Evolutionary conservation across 2,329 filamentous ascomycete species (phyloP).

Genomic region (Cercospora sesami): DNA sequence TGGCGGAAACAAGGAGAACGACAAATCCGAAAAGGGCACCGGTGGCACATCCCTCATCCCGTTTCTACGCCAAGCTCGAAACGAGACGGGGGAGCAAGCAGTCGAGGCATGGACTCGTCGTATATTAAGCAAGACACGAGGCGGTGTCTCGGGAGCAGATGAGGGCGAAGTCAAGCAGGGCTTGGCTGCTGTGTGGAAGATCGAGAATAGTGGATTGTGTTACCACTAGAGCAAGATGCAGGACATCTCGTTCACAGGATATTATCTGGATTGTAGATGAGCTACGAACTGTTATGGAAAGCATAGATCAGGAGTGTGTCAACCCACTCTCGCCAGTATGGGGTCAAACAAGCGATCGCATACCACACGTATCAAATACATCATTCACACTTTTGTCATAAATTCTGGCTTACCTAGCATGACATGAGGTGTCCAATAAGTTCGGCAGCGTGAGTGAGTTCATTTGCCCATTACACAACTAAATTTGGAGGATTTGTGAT

Average conservation of each 20-base stretch:
- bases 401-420: neutral
- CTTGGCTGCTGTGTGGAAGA: slow-evolving; percentile 82
- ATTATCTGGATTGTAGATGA: neutral
- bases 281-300: neutral
- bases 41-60: slow-evolving; percentile 92
- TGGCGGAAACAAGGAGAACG: slow-evolving; percentile 43
- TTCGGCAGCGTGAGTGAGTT: neutral
- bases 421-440: neutral
- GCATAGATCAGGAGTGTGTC: neutral
- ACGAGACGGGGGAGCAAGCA: slow-evolving; percentile 92
- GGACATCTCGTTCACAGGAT: neutral
- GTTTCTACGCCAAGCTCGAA: slow-evolving; percentile 92
- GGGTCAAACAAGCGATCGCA: slow-evolving; percentile 10
- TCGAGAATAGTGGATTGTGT: slow-evolving; percentile 64
- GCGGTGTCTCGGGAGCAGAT: slow-evolving; percentile 6
- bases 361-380: slow-evolving; percentile 1
- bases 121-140: slow-evolving; percentile 54
- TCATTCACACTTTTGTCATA: neutral
- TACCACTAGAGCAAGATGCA: slow-evolving; percentile 41
- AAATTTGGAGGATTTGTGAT: neutral
- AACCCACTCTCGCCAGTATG: neutral
- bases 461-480: neutral
- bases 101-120: slow-evolving; percentile 66
- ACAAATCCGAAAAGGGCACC: slow-evolving; percentile 75
- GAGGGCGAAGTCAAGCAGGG: slow-evolving; percentile 53